Conservation (phyloP, 305 asterid genomes). For the Striga hermonthica region DNA sequence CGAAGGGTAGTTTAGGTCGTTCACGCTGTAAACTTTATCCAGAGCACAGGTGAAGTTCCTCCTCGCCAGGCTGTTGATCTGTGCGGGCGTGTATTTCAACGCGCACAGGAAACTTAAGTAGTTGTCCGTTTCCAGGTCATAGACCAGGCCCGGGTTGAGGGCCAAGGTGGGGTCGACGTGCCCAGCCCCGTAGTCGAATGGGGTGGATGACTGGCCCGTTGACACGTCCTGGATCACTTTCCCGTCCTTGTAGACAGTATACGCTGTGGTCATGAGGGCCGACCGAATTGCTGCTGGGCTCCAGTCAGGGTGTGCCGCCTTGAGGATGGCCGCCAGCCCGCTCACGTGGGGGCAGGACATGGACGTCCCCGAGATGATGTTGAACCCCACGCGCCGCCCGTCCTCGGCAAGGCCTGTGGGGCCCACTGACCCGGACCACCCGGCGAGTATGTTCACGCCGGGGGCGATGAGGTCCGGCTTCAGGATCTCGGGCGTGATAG, state of each 20-base stretch:
- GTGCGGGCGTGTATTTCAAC: slow-evolving; percentile 54
- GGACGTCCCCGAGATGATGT: slow-evolving; percentile 91
- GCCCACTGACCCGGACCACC: slow-evolving; percentile 70
- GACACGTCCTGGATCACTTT: slow-evolving; percentile 50
- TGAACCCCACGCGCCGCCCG: slow-evolving; percentile 66
- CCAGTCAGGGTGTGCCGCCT: slow-evolving; percentile 77
- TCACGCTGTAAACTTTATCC: slow-evolving; percentile 50
- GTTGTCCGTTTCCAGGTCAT: slow-evolving; percentile 53
- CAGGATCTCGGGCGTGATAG: slow-evolving; percentile 59
- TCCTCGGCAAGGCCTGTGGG: slow-evolving; percentile 81
- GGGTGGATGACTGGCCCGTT: slow-evolving; percentile 74
- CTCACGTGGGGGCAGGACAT: slow-evolving; percentile 97
- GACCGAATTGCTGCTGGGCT: slow-evolving; percentile 92
- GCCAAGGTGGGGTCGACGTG: slow-evolving; percentile 91
- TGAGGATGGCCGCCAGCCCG: slow-evolving; percentile 90
- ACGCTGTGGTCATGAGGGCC: slow-evolving; percentile 93
- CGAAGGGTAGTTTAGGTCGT: slow-evolving; percentile 85
- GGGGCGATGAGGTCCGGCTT: slow-evolving; percentile 92
- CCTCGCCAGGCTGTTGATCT: slow-evolving; percentile 59
- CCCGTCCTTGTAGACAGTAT: slow-evolving; percentile 65
- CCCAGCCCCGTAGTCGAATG: slow-evolving; percentile 78
- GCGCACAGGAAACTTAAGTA: slow-evolving; percentile 76
- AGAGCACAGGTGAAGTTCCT: slow-evolving; percentile 63
- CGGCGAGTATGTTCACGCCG: slow-evolving; percentile 89
- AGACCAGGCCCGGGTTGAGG: slow-evolving; percentile 73